Evolutionary conservation across 225 moss, liverwort and hornwort species (phyloP), one percentile per base, ranked within the genome.

Genomic region (Asterella californica): DNA sequence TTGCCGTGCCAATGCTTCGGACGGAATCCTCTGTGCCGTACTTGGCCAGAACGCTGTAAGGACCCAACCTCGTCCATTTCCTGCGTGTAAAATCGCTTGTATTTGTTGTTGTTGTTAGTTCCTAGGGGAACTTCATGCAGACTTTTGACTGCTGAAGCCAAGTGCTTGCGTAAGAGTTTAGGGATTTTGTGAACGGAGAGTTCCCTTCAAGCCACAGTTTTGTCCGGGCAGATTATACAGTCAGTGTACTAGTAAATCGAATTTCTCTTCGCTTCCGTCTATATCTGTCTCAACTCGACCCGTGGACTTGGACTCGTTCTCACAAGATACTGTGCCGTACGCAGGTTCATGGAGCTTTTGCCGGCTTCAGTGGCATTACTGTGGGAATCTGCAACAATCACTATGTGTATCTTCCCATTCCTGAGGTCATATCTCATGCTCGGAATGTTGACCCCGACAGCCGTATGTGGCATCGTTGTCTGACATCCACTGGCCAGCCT

Each of bases 381-480:
- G 94, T 97, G 2, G 96, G 94, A 57, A 86, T 97, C n/a, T 86
- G 89, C 65, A 97, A 97, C 81, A 97, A 94, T 50, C 94, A 97
- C 78, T 94, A 94, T 36, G 96, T 93, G 76, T 87, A 92, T 42
- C 86, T 94, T 36, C 96, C 96, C 10, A 97, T 97, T 66, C 93
- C 89, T 6, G 89, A 94, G 81, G 94, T 97, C 12, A 97, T 97
- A 78, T 85, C 88, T 2, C 90, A 94, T 69, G 82, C 92, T 11
- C 87, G 91, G 79, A 93, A 92, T 81, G 96, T 97, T 9, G 91
- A 97, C 78, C 94, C 96, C 65, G 88, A 93, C 77, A 94, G 96
- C 79, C 92, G 96, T 66, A 97, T 97, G 96, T 94, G 96, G 96
- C 96, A 97, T 84, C 90, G 91, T 64, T 97, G 96, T 79, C 88